These are phyloP conservation scores for Scopulariopsis brevicaulis DNA, from an alignment of 2,329 filamentous ascomycete genomes.

Conservation along the genomic window DNA sequence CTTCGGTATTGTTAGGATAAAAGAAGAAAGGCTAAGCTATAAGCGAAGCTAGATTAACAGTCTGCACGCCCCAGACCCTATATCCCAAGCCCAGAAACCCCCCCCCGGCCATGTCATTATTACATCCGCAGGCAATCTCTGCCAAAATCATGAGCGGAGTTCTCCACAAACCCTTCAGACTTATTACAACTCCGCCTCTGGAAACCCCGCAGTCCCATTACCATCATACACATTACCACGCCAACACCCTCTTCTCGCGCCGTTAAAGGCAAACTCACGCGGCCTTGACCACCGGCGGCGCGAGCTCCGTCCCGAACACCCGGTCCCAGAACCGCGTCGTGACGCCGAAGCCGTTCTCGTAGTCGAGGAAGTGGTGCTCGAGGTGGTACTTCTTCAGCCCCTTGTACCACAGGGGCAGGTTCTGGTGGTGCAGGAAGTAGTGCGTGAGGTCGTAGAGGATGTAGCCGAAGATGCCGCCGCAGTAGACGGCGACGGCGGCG, in stretches of 20 bases:
- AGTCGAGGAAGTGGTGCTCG: conserved; percentile 94
- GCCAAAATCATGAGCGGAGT: no score
- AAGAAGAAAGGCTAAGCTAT: no score
- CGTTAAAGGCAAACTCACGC: not conserved
- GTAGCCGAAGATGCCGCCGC: conserved; percentile 90
- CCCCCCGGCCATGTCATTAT: no score
- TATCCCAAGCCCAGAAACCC: no score
- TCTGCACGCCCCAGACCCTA: no score
- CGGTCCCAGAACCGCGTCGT: conserved; percentile 94
- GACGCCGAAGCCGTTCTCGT: conserved; percentile 93
- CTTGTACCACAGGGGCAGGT: conserved; percentile 82
- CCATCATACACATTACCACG: not conserved
- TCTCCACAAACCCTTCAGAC: no score
- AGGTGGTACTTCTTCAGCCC: conserved; percentile 95
- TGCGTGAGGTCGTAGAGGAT: conserved; percentile 95
- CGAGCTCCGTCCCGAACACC: conserved; percentile 80
- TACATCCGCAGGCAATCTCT: no score
- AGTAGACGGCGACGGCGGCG: conserved; percentile 66
- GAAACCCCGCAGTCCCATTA: no score
- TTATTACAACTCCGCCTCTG: no score
- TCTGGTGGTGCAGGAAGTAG: conserved; percentile 96
- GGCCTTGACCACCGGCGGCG: not conserved
- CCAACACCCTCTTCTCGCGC: no score
- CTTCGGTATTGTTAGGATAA: no score
- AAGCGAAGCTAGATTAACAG: no score